Evolutionary conservation across 108 stramenopile species (phyloP).

Genomic region (Mediolabrus comicus): DNA sequence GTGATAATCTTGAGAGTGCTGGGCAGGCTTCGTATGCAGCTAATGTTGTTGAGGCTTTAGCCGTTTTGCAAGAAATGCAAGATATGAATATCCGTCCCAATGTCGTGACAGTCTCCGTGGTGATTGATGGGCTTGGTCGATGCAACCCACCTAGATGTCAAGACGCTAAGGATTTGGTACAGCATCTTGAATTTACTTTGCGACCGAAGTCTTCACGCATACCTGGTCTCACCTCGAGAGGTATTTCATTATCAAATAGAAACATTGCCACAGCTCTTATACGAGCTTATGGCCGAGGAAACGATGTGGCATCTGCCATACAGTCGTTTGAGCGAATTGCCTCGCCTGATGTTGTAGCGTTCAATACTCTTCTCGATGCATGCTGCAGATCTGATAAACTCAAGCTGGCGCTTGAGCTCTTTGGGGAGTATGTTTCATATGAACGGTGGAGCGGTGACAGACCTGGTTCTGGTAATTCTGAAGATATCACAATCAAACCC

Average conservation of each 20-base stretch:
- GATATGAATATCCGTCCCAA: conserved; percentile 54
- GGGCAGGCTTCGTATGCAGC: conserved; percentile 14
- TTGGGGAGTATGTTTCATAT: conserved; percentile 48
- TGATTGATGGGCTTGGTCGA: conserved; percentile 68
- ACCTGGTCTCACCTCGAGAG: background rate
- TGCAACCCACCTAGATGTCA: conserved; percentile 58
- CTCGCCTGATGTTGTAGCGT: conserved; percentile 65
- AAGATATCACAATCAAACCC: conserved; percentile 27
- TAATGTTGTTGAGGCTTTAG: conserved; percentile 53
- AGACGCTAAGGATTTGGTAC: conserved; percentile 63
- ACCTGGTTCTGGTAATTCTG: background rate
- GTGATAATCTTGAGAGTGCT: background rate
- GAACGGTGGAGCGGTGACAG: conserved; percentile 17
- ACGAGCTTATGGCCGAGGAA: conserved; percentile 52
- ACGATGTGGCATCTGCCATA: conserved; percentile 57
- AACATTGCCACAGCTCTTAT: conserved; percentile 69
- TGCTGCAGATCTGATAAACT: conserved; percentile 55
- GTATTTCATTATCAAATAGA: conserved; percentile 47
- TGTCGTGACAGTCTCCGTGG: conserved; percentile 53
- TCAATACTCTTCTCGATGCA: conserved; percentile 77
- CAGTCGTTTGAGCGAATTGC: conserved; percentile 47
- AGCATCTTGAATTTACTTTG: conserved; percentile 37
- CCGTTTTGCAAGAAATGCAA: conserved; percentile 59
- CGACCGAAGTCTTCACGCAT: background rate
- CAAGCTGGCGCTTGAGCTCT: conserved; percentile 57